Conservation (phyloP, 2,329 filamentous ascomycete genomes). For the Aureobasidium sp. region DNA sequence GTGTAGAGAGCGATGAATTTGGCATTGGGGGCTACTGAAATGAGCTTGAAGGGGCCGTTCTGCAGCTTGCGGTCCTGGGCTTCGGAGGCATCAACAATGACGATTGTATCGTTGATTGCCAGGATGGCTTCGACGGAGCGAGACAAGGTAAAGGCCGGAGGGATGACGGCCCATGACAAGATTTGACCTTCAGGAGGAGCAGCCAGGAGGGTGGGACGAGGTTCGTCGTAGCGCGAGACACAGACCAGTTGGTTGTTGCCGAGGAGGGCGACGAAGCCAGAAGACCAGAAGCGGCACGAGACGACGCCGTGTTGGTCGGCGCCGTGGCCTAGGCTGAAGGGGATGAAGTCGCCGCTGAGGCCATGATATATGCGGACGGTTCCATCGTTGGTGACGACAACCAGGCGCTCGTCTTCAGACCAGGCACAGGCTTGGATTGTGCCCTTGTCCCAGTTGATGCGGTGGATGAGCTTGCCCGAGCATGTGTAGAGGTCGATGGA, state of each 20-base stretch:
- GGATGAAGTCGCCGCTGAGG: constrained; percentile 88
- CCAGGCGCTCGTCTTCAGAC: constrained; percentile 88
- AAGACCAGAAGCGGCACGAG: constrained; percentile 84
- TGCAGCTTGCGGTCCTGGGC: constrained; percentile 86
- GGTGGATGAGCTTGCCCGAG: constrained; percentile 77
- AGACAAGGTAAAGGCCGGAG: constrained; percentile 80
- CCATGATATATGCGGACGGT: constrained; percentile 85
- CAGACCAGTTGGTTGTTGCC: constrained; percentile 79
- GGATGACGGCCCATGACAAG: constrained; percentile 80
- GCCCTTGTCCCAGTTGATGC: constrained; percentile 84
- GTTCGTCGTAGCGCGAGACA: constrained; percentile 85
- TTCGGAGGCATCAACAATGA: constrained; percentile 78
- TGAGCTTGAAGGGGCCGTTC: constrained; percentile 84
- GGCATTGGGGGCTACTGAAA: constrained; percentile 84
- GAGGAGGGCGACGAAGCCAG: constrained; percentile 86
- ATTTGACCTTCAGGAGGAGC: constrained; percentile 68
- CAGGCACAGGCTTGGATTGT: constrained; percentile 82
- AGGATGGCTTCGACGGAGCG: constrained; percentile 87
- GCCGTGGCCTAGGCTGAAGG: constrained; percentile 82
- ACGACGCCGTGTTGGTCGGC: constrained; percentile 81
- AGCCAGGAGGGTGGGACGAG: constrained; percentile 74
- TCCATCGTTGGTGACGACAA: constrained; percentile 83
- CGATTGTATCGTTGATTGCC: constrained; percentile 75
- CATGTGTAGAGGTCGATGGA: constrained; percentile 92
- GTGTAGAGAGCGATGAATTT: constrained; percentile 84